A percentile compares a stretch with the other conserved stretches of the same genome.
Conservation (phyloP, 768 basidiomycete species). For the Tubosaeta sp. region DNA sequence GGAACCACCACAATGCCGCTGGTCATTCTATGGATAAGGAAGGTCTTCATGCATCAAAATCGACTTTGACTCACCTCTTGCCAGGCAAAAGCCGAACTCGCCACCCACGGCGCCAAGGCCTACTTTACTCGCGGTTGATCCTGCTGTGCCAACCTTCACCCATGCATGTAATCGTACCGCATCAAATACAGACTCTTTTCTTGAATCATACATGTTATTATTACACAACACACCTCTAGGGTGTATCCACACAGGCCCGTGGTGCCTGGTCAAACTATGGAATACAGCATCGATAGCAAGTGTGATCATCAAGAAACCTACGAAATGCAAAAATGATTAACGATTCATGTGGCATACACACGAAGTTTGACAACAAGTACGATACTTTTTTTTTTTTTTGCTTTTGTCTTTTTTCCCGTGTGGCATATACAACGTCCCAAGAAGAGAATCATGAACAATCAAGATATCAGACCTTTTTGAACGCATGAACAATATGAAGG, state of each 20-base stretch:
- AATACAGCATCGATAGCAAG: constrained; percentile 8
- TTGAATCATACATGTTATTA: constrained; percentile 12
- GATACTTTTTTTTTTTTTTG: constrained; percentile 24
- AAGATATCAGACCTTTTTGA: constrained; percentile 26
- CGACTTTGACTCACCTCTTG: constrained; percentile 9
- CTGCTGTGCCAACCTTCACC: constrained; percentile 7
- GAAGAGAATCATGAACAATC: not conserved
- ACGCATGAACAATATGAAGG: constrained; percentile 58
- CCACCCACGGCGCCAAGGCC: constrained; percentile 79
- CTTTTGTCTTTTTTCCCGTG: constrained; percentile 6
- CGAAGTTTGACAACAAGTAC: constrained; percentile 14
- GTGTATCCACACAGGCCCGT: not conserved
- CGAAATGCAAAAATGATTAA: constrained; percentile 78
- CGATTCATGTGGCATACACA: constrained; percentile 46
- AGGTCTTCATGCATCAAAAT: constrained; percentile 13
- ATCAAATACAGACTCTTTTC: not conserved
- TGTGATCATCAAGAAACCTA: constrained; percentile 24
- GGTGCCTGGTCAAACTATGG: not conserved
- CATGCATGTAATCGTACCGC: constrained; percentile 19
- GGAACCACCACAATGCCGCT: constrained; percentile 71
- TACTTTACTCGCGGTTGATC: constrained; percentile 80
- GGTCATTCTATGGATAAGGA: constrained; percentile 90
- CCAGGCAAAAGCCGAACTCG: constrained; percentile 81
- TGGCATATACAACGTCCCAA: constrained; percentile 20
- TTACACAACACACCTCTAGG: constrained; percentile 8